phyloP scores from a whole-genome alignment of 306 rosid species.

The Castanospermum australe region DNA sequence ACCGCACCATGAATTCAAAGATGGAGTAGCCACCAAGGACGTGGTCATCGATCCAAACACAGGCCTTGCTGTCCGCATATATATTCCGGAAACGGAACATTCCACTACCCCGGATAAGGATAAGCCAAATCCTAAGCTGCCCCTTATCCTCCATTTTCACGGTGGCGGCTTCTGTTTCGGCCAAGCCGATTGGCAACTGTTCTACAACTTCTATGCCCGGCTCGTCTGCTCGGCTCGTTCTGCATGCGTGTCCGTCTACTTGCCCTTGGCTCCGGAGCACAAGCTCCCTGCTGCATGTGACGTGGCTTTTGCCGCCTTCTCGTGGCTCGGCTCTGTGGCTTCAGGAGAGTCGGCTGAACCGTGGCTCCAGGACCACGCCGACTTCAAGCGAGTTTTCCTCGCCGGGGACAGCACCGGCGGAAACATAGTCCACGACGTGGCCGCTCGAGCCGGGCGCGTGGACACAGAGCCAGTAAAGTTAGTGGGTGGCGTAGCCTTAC shows the following conservation, averaged over 20 bases:
- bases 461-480: background rate
- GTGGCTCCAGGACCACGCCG: background rate
- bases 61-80: background rate
- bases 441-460: background rate
- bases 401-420: background rate
- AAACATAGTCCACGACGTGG: background rate
- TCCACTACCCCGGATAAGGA: too few relatives aligned
- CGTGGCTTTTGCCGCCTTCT: background rate
- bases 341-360: background rate
- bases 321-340: background rate
- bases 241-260: background rate
- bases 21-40: background rate
- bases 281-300: slow-evolving; percentile 1
- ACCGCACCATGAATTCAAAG: background rate
- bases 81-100: background rate
- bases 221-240: background rate
- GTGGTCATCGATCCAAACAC: background rate
- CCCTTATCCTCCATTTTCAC: background rate
- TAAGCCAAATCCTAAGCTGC: background rate
- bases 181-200: slow-evolving; percentile 4
- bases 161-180: slow-evolving; percentile 8
- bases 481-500: background rate
- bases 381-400: background rate
- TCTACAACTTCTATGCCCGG: background rate
- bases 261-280: slow-evolving; percentile 11